A percentile compares a stretch with the other conserved stretches of the same genome.
These are phyloP conservation scores for Herpotrichia juniperi DNA, from an alignment of 2,329 filamentous ascomycete species.

Conservation along the genomic window DNA sequence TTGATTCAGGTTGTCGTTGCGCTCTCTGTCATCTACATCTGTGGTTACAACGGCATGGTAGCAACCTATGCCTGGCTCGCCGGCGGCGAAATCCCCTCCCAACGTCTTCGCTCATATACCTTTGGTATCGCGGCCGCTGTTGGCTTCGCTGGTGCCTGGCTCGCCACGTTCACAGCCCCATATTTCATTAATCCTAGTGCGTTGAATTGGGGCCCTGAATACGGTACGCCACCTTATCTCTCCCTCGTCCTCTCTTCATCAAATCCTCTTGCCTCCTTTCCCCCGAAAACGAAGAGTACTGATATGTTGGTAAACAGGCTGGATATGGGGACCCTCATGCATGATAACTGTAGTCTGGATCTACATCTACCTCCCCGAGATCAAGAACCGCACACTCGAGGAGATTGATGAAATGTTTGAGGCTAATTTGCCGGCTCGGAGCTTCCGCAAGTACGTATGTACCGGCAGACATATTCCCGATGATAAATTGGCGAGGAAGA, in stretches of 20 bases:
- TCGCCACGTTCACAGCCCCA: slow-evolving; percentile 63
- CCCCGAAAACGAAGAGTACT: too few species aligned
- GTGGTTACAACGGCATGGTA: slow-evolving; percentile 61
- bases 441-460: slow-evolving; percentile 50
- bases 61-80: slow-evolving; percentile 64
- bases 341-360: slow-evolving; percentile 37
- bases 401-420: slow-evolving; percentile 63
- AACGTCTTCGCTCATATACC: slow-evolving; percentile 62
- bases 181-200: slow-evolving; percentile 64
- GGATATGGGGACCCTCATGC: slow-evolving; percentile 58
- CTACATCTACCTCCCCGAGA: slow-evolving; percentile 58
- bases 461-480: slow-evolving; percentile 20
- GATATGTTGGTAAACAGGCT: slow-evolving; percentile 37
- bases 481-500: slow-evolving; percentile 21
- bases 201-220: slow-evolving; percentile 64
- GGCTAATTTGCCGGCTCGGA: slow-evolving; percentile 49
- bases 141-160: slow-evolving; percentile 61
- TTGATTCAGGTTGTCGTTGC: slow-evolving; percentile 53
- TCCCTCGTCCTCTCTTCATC: neutral
- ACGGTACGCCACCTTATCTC: slow-evolving; percentile 30
- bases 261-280: too few species aligned
- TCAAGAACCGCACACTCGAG: slow-evolving; percentile 59
- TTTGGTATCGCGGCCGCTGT: slow-evolving; percentile 61
- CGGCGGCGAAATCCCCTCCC: slow-evolving; percentile 63
- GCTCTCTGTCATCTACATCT: slow-evolving; percentile 60